Conservation (phyloP, 1,139 yeast species). For the Geotrichum cucujoidarum region DNA sequence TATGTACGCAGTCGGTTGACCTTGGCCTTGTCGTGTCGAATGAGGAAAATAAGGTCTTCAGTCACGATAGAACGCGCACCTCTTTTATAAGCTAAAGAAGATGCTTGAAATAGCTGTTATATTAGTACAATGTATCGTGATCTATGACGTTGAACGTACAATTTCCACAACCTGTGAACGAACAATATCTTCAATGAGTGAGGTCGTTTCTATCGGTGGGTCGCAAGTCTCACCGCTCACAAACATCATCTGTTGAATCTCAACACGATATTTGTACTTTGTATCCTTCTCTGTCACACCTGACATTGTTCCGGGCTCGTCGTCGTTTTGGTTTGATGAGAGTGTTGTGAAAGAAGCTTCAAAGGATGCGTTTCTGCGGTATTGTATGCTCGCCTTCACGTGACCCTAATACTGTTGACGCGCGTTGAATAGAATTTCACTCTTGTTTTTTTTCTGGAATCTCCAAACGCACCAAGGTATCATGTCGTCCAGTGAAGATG, state of each 20-base stretch:
- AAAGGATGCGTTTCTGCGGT: too few species aligned
- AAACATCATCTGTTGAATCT: slow-evolving; percentile 76
- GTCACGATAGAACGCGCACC: slow-evolving; percentile 85
- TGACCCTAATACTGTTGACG: too few species aligned
- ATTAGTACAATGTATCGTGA: not conserved
- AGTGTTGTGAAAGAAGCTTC: too few species aligned
- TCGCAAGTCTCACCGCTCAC: slow-evolving; percentile 94
- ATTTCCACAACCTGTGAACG: slow-evolving; percentile 92
- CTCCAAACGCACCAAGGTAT: too few species aligned
- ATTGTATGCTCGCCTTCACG: too few species aligned
- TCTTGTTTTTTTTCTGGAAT: too few species aligned
- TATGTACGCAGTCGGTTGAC: slow-evolving; percentile 87
- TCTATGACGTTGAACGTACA: slow-evolving; percentile 24
- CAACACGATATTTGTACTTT: slow-evolving; percentile 32
- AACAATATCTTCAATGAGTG: slow-evolving; percentile 89
- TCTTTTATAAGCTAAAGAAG: slow-evolving; percentile 69
- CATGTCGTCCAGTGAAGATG: slow-evolving; percentile 14
- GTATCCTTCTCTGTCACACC: not conserved
- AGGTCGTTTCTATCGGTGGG: slow-evolving; percentile 87
- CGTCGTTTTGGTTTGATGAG: too few species aligned
- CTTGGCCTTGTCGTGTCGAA: slow-evolving; percentile 91
- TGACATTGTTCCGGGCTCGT: too few species aligned
- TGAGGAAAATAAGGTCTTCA: slow-evolving; percentile 87
- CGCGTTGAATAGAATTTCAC: too few species aligned
- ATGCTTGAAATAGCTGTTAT: slow-evolving; percentile 56